A percentile compares a stretch with the other conserved stretches of the same genome.
phyloP scores from a whole-genome alignment of 2,329 filamentous ascomycete species.

The Macrophomina pseudophaseolina region DNA sequence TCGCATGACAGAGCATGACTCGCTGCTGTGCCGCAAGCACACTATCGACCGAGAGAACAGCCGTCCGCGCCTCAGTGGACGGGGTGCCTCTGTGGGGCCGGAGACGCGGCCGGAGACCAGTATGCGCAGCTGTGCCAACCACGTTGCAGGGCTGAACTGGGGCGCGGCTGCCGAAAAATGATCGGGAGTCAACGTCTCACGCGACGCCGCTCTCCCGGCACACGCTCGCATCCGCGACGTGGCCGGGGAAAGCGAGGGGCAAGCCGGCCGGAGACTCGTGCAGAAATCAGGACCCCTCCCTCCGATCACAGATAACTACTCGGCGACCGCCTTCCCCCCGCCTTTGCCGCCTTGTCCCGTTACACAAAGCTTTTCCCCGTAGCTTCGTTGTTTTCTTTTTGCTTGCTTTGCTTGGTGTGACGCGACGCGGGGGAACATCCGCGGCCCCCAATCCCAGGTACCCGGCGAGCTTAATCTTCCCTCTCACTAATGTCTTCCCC shows the following conservation, averaged over 20 bases:
- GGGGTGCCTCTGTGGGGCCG: conserved; percentile 6
- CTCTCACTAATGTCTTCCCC: conserved; percentile 10
- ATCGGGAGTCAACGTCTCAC: neutral
- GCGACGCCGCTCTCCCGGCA: neutral
- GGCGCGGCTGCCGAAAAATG: neutral
- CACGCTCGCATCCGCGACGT: conserved; percentile 5
- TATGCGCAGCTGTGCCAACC: neutral
- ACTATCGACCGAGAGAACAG: conserved; percentile 7
- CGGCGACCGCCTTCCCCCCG: conserved; percentile 2
- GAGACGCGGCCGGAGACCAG: neutral
- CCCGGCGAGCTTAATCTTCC: conserved; percentile 1
- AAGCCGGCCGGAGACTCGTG: neutral
- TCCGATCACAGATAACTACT: neutral
- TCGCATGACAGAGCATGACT: conserved; percentile 1
- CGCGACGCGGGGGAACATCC: conserved; percentile 9
- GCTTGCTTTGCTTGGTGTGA: neutral
- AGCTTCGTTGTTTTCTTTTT: neutral
- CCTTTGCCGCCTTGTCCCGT: neutral
- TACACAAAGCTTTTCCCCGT: neutral
- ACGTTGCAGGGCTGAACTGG: neutral
- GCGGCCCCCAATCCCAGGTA: neutral
- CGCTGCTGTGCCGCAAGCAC: neutral
- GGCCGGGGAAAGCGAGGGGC: neutral
- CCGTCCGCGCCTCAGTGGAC: neutral
- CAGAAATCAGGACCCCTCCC: neutral